Base-by-base conservation (phyloP, 2,329 filamentous ascomycete species). In the Cordyceps militaris region DNA sequence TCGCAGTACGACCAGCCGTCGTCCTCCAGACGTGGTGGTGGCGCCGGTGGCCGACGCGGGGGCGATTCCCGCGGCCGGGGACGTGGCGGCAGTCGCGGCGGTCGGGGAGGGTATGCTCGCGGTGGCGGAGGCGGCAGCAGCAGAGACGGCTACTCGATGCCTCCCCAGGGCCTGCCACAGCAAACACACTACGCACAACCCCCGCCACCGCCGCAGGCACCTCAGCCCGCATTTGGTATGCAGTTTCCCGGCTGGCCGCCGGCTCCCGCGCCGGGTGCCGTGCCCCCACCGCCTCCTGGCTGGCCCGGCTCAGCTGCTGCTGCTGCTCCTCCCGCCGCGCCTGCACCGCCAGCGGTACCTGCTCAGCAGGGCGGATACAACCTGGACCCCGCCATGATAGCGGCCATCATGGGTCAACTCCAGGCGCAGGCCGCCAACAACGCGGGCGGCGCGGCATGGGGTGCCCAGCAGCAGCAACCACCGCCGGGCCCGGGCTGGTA, bases 321-420 rank as follows among this genome's bases (percentile, higher is more conserved):
- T 6, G 70, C 71, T 3, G 76, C 76, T 3, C 75, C 74, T 1
- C 74, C 76, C 21, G 74, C 76, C 46, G n/a, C n/a, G n/a, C 5
- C 30, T 5, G 6, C 30, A 3, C 70, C 72, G 16, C 38, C 47
- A 10, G 28, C 47, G 10, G 14, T 19, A 14, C 30, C 66, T 74
- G 16, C 68, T 71, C 36, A 68, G 19, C 46, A 3, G 46, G 68
- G 47, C 72, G 49, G 76, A 61, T 72, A 78, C 10, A 81, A 81
- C 62, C 76, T 84, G 59, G 85, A 84, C 62, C 83, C 83, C 3
- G 76, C 79, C 1, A 79, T 86, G 65, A 74, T 85, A 59, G 76
- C 79, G 42, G 76, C 74, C 4, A 61, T 79, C 36, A 74, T 79
- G 69, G 72, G 66, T 40, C 76, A 78, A 58, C 73, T 75, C 67